A percentile compares a stretch with the other conserved stretches of the same genome.
Conservation (phyloP, 176 grass and related monocot species). For the Sorghum bicolor region DNA sequence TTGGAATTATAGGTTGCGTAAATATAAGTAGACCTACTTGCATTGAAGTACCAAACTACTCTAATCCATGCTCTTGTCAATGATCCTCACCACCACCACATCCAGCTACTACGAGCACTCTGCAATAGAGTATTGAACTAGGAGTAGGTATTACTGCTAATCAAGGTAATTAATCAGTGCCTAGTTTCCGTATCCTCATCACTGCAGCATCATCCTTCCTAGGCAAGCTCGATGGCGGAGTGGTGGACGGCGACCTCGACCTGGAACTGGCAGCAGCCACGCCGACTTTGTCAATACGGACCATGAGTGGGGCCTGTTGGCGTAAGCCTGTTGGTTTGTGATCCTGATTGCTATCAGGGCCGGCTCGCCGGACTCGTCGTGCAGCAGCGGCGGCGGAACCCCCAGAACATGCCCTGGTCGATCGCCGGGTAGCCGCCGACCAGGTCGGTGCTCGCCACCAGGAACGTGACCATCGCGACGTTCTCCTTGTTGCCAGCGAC, state of each 20-base stretch:
- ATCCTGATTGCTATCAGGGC: no score
- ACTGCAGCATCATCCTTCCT: neutral
- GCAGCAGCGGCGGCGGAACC: neutral
- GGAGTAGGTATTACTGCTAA: no score
- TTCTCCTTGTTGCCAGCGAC: neutral
- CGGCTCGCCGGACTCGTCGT: neutral
- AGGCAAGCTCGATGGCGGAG: neutral
- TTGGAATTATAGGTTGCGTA: no score
- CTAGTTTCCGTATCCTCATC: neutral
- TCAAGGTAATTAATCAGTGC: neutral
- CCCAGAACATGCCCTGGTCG: slow-evolving; percentile 4
- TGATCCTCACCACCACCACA: no score
- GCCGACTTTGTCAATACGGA: slow-evolving; percentile 8
- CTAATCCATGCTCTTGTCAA: no score
- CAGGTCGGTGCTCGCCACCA: neutral
- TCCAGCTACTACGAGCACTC: no score
- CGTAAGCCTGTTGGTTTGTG: no score
- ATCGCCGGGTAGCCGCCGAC: neutral
- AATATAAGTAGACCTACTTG: no score
- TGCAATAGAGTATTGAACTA: no score
- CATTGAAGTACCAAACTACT: no score
- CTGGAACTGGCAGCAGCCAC: neutral
- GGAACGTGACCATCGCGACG: neutral
- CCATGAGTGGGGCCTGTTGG: neutral
- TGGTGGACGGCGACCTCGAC: neutral